Base-by-base conservation (phyloP, 352 stramenopile genomes). In the Phytopythium litorale region DNA sequence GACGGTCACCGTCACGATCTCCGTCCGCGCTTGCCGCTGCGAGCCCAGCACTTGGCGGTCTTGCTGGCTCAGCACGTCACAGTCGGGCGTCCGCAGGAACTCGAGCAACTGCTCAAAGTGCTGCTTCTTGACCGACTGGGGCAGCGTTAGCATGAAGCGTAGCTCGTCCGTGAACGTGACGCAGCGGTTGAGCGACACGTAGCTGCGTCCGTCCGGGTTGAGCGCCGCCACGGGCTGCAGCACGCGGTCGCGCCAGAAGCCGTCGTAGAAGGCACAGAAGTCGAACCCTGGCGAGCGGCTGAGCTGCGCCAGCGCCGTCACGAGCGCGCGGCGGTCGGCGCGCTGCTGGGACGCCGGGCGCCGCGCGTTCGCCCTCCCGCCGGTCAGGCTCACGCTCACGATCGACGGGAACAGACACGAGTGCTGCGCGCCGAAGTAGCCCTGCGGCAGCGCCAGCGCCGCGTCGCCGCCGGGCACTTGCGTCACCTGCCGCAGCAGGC, bases 391-490 rank as follows among this genome's bases (percentile, higher is more conserved):
- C n/a, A 59, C 54, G 54, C 54, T 59, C n/a, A 59, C 23, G 35
- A 59, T 48, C 4, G 54, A 59, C n/a, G 54, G 54, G 54, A 59
- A 59, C 4, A 59, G 37, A 18, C 37, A 59, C 21, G 35, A 42
- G 35, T 59, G 54, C 54, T 59, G 54, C 33, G 54, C 23, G 54
- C 54, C 54, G 54, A 59, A 59, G 54, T 49, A 59, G 37, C 37
- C 54, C 54, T 59, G 54, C 33, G 54, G 54, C 3, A 59, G 54
- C 54, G 54, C 54, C 4, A 59, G 54, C 19, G 54, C 54, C 37
- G 35, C 54, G 37, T 59, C 37, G 37, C 54, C 54, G 21, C 38
- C 54, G 9, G 33, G 37, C 2, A 38, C 54, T 5, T 19, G n/a
- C 37, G 54, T 50, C 54, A 59, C 54, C 19, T 42, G 54, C 21